Conservation (phyloP, 345 rosid genomes). For the Sisymbrium altissimum region DNA sequence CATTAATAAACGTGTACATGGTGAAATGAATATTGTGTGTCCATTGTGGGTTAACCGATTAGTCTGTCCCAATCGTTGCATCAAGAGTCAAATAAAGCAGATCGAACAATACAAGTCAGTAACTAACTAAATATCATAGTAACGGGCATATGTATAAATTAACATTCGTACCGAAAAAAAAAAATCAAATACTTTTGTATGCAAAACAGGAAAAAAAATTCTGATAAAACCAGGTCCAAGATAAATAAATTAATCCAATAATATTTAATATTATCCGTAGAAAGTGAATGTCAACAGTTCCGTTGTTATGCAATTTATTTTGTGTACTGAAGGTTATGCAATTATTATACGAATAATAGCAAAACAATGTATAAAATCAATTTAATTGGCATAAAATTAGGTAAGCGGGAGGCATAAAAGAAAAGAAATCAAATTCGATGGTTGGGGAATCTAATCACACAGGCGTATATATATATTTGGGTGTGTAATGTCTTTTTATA, state of each 20-base stretch:
- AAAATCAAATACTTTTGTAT: not conserved
- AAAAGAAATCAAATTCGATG: not conserved
- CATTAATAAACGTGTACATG: not conserved
- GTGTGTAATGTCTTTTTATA: too few species aligned
- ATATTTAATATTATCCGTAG: not conserved
- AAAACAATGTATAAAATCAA: not conserved
- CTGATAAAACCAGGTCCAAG: not conserved
- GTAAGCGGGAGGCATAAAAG: not conserved
- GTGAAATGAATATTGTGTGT: not conserved
- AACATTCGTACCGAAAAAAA: too few species aligned
- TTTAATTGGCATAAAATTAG: not conserved
- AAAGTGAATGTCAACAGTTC: slow-evolving; percentile 8
- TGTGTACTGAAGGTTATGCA: not conserved
- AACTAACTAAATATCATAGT: not conserved
- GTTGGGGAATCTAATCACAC: slow-evolving; percentile 4
- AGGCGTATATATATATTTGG: not conserved
- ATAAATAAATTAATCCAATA: not conserved
- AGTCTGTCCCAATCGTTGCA: slow-evolving; percentile 15
- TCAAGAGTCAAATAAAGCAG: slow-evolving; percentile 21
- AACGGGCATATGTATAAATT: not conserved
- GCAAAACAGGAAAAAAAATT: not conserved
- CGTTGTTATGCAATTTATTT: not conserved
- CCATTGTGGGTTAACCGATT: not conserved
- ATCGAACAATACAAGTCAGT: not conserved
- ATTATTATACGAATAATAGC: not conserved